phyloP scores from a whole-genome alignment of 495 filamentous ascomycete genomes.

The Pyrenopolyporus hunteri region DNA sequence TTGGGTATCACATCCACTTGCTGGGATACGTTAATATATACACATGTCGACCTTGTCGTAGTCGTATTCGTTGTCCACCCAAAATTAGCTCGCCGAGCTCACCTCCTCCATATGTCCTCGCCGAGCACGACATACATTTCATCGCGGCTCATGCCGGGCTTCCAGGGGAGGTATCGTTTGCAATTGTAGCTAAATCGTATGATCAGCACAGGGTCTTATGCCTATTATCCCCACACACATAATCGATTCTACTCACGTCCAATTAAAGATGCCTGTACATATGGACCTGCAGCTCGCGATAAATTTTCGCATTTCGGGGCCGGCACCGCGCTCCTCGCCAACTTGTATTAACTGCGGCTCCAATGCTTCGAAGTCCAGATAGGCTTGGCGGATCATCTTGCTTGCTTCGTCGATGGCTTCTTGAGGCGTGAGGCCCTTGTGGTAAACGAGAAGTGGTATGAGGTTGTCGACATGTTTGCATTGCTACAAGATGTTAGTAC shows the following conservation, averaged over 20 bases:
- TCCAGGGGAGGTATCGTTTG: conserved; percentile 16
- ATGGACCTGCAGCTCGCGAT: conserved; percentile 1
- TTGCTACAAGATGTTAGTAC: conserved; percentile 8
- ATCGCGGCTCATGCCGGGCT: conserved; percentile 10
- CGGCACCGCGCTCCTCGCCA: not conserved
- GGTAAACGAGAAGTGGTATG: conserved; percentile 17
- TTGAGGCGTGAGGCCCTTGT: conserved; percentile 12
- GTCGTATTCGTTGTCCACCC: too few relatives aligned
- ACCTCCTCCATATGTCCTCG: conserved; percentile 1
- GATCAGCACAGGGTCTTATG: not conserved
- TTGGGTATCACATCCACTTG: too few relatives aligned
- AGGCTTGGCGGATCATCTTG: not conserved
- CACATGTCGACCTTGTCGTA: too few relatives aligned
- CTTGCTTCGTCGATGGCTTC: conserved; percentile 11
- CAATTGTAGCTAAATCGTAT: conserved; percentile 9
- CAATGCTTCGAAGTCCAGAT: conserved; percentile 15
- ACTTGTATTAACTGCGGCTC: conserved; percentile 11
- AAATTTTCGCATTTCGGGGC: conserved; percentile 13
- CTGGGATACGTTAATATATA: too few relatives aligned
- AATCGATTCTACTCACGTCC: conserved; percentile 1
- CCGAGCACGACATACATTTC: conserved; percentile 3
- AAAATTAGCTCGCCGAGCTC: not conserved
- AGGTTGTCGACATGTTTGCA: conserved; percentile 17
- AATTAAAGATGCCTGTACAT: conserved; percentile 15
- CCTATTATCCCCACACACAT: not conserved